Conservation (phyloP, 805 yeast genomes). For the Candida sithepensis region DNA sequence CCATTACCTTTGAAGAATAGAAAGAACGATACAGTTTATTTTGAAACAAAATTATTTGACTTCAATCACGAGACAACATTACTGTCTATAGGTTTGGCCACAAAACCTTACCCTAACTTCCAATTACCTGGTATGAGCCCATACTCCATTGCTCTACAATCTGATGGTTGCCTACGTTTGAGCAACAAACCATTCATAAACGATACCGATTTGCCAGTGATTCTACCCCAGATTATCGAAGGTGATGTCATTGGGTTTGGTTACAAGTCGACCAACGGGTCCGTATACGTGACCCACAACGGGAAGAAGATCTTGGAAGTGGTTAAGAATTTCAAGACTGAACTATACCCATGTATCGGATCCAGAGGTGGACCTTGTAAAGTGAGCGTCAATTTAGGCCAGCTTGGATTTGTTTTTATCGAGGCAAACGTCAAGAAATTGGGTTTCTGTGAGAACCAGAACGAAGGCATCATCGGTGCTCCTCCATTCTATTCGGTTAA, state of each 20-base stretch:
- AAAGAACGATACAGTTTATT: constrained; percentile 54
- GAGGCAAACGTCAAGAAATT: constrained; percentile 73
- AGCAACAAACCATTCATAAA: constrained; percentile 54
- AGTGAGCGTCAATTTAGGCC: constrained; percentile 73
- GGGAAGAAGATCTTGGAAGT: constrained; percentile 52
- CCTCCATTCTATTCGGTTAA: constrained; percentile 33
- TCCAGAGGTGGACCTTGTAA: constrained; percentile 44
- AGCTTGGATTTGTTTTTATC: constrained; percentile 81
- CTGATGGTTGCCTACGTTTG: constrained; percentile 65
- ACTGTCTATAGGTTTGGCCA: constrained; percentile 62
- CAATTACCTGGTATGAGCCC: constrained; percentile 70
- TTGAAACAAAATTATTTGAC: constrained; percentile 54
- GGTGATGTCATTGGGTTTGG: constrained; percentile 58
- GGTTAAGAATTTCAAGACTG: constrained; percentile 44
- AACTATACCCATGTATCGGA: constrained; percentile 53
- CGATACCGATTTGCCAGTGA: constrained; percentile 38
- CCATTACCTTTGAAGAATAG: constrained; percentile 35
- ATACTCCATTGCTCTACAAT: constrained; percentile 70
- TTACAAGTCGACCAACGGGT: constrained; percentile 43
- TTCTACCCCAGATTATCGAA: constrained; percentile 48
- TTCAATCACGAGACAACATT: constrained; percentile 42
- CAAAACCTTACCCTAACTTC: constrained; percentile 73
- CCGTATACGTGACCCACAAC: constrained; percentile 51
- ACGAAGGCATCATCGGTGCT: constrained; percentile 37
- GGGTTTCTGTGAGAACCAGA: constrained; percentile 50